phyloP scores from a whole-genome alignment of 2,329 filamentous ascomycete species.

The Tolypocladium guangdongense region DNA sequence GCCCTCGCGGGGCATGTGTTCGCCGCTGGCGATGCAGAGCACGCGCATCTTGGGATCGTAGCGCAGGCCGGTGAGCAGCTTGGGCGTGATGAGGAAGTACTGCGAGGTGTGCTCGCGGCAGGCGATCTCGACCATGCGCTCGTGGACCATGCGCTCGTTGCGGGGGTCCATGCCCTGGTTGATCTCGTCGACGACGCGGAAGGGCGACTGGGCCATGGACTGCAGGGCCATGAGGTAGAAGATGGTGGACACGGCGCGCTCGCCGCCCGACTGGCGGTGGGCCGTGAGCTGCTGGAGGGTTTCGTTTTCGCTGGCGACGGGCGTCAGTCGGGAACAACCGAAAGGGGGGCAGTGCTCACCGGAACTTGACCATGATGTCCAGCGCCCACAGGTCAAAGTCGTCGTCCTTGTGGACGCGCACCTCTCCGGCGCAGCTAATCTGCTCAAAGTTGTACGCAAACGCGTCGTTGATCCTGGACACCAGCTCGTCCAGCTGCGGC shows the following conservation, averaged over 20 bases:
- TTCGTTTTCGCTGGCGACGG: slow-evolving; percentile 55
- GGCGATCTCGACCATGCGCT: slow-evolving; percentile 95
- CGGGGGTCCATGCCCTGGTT: slow-evolving; percentile 99
- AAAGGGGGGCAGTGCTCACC: slow-evolving; percentile 39
- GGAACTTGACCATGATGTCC: slow-evolving; percentile 90
- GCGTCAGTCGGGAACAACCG: neutral
- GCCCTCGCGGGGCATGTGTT: slow-evolving; percentile 51
- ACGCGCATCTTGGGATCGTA: slow-evolving; percentile 91
- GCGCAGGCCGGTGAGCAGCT: slow-evolving; percentile 72
- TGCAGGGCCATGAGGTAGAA: slow-evolving; percentile 99
- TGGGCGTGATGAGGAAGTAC: slow-evolving; percentile 97
- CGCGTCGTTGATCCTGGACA: slow-evolving; percentile 74
- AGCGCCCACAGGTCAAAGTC: slow-evolving; percentile 94
- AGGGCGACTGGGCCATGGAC: slow-evolving; percentile 83
- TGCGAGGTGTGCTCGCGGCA: slow-evolving; percentile 69
- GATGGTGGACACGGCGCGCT: slow-evolving; percentile 91
- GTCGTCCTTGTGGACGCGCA: slow-evolving; percentile 76
- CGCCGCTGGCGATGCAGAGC: slow-evolving; percentile 85
- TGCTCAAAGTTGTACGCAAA: slow-evolving; percentile 90
- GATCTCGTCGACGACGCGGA: slow-evolving; percentile 98
- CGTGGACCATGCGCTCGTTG: slow-evolving; percentile 96
- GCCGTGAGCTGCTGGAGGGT: slow-evolving; percentile 74
- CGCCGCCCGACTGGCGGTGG: slow-evolving; percentile 91
- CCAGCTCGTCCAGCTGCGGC: slow-evolving; percentile 65
- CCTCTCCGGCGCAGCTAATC: slow-evolving; percentile 89